A percentile compares a stretch with the other conserved stretches of the same genome.
phyloP scores from a whole-genome alignment of 208 protist species.

The Acanthamoeba royreba region DNA sequence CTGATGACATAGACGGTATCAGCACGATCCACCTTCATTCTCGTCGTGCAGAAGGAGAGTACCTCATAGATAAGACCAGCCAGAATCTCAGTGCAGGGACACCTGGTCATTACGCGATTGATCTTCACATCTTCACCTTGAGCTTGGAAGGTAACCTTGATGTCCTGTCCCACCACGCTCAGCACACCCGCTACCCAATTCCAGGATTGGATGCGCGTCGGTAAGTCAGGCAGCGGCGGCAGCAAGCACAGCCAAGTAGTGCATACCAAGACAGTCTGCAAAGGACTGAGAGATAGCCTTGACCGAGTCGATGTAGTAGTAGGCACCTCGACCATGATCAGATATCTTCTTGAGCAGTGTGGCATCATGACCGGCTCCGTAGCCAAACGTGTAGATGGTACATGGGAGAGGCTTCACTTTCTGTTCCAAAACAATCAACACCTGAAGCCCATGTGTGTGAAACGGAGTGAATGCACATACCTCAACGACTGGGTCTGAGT shows the following conservation, averaged over 20 bases:
- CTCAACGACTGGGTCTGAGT: background rate
- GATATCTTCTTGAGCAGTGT: constrained; percentile 55
- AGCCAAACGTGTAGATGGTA: constrained; percentile 60
- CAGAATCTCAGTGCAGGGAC: background rate
- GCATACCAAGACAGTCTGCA: constrained; percentile 68
- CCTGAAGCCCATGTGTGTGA: background rate
- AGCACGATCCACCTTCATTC: too few relatives aligned
- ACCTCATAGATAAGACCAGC: background rate
- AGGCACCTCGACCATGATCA: constrained; percentile 48
- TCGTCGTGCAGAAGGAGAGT: too few relatives aligned
- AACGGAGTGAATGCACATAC: background rate
- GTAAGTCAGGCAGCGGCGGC: too few relatives aligned
- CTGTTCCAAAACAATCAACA: background rate
- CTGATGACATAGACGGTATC: too few relatives aligned
- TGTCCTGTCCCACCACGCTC: constrained; percentile 51
- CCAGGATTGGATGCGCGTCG: too few relatives aligned
- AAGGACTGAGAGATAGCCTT: constrained; percentile 61
- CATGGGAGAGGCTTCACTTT: background rate
- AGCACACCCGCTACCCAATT: too few relatives aligned
- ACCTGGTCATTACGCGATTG: background rate
- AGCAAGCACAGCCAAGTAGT: too few relatives aligned
- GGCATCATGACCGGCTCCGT: constrained; percentile 58
- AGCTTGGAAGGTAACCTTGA: constrained; percentile 20
- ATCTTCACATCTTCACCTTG: background rate
- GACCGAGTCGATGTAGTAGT: constrained; percentile 65